Percentiles rank a stretch among this genome's conserved stretches.
These are phyloP conservation scores for Xylaria scruposa DNA, from an alignment of 495 filamentous ascomycete genomes.

Conservation along the genomic window DNA sequence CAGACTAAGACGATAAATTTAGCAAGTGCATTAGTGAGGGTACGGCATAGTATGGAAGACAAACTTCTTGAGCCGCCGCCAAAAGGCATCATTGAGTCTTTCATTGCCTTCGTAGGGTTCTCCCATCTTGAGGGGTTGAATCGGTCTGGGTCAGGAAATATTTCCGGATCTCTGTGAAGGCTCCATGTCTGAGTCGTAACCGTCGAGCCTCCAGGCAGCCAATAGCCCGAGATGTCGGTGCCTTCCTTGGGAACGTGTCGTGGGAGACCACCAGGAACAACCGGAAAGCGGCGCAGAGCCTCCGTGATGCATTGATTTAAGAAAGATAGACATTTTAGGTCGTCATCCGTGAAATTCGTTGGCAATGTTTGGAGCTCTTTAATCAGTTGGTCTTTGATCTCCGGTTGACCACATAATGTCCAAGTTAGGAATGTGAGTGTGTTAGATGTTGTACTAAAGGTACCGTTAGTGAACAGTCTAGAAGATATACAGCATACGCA, in stretches of 20 bases:
- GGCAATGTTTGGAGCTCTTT: constrained; percentile 48
- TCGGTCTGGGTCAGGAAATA: constrained; percentile 44
- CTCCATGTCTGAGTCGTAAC: constrained; percentile 49
- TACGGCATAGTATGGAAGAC: constrained; percentile 6
- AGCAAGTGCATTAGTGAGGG: constrained; percentile 27
- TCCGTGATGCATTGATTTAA: constrained; percentile 58
- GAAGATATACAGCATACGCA: neutral
- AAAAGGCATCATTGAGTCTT: constrained; percentile 59
- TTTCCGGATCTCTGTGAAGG: constrained; percentile 44
- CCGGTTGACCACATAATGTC: constrained; percentile 37
- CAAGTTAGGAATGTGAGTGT: constrained; percentile 53
- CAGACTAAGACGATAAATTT: constrained; percentile 50
- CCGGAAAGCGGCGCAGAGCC: constrained; percentile 60
- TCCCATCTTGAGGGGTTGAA: constrained; percentile 43
- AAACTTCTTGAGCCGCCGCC: constrained; percentile 52
- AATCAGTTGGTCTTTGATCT: constrained; percentile 46
- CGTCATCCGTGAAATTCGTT: constrained; percentile 46
- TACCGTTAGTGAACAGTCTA: neutral
- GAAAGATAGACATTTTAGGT: constrained; percentile 50
- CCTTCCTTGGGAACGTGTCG: constrained; percentile 41
- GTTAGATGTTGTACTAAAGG: constrained; percentile 51
- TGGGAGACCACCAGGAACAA: constrained; percentile 52
- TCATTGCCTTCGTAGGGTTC: constrained; percentile 56
- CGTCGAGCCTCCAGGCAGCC: constrained; percentile 40
- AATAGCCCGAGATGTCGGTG: constrained; percentile 36